Evolutionary conservation across 352 stramenopile genomes (phyloP), one percentile per base, ranked within the genome.

Genomic region (Phytophthora syringae): DNA sequence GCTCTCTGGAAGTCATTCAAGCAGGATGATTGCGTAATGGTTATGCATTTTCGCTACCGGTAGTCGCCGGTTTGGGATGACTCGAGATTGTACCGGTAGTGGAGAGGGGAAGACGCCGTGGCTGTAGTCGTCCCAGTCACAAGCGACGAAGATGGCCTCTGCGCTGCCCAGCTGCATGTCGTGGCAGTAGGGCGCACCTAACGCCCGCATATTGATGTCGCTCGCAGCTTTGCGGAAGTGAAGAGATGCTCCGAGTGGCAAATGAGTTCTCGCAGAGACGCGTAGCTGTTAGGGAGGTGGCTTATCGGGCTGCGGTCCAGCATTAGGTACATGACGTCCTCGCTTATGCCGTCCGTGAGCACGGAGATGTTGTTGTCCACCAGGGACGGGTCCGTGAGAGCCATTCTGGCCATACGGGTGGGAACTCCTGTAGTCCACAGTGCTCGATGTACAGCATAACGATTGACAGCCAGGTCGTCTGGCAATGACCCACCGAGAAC

Each of bases 371-470:
- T 76, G 70, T 82, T 82, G 39, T 55, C 70, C 22, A 74, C 60
- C 20, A 84, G 34, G 5, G 73, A 84, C 9, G 82, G 13, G 24
- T 82, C 66, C 1, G 59, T 77, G 3, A 82, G 48, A 5, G 16
- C 21, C 63, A 82, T 78, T 2, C 30, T 40, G 5, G 56, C 43
- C 24, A 73, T 22, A 1, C 60, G 0, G 16, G 11, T 0, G 70
- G 70, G n/a, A 82, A 75, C 20, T 73, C 53, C 25, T 72, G 67
- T 7, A 82, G 61, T 1, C 13, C 39, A 24, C 74, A 79, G 37
- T 79, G 74, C 39, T 85, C 76, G 9, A 85, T 32, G 52, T 75
- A 79, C 9, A 85, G 43, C 64, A 81, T 67, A 5, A 64, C 12
- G 11, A 82, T 71, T 1, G 34, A 28, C 1, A 64, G 20, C 76